Conservation (phyloP, 2,329 filamentous ascomycete species). For the Chalaropsis ovoidea region DNA sequence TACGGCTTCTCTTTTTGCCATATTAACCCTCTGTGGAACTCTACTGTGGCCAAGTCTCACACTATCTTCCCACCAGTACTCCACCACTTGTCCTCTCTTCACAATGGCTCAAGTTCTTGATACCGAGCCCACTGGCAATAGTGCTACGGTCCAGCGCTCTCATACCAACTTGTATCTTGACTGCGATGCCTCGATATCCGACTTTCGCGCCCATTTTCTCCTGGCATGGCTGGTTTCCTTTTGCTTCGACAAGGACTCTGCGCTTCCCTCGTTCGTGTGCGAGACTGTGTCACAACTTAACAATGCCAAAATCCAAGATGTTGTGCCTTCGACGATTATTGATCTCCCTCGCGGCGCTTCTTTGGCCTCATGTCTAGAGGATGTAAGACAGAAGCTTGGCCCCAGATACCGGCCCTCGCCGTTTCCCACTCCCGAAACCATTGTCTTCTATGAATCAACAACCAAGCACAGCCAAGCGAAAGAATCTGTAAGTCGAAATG, state of each 20-base stretch:
- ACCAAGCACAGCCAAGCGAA: slow-evolving; percentile 18
- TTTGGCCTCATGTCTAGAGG: slow-evolving; percentile 8
- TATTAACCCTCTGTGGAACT: too few relatives aligned
- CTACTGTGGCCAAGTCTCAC: neutral
- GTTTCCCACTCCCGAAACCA: slow-evolving; percentile 5
- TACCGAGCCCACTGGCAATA: slow-evolving; percentile 11
- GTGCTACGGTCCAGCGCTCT: slow-evolving; percentile 12
- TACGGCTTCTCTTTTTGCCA: too few relatives aligned
- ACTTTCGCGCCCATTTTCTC: slow-evolving; percentile 27
- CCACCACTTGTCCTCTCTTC: neutral
- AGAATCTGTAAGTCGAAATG: slow-evolving; percentile 17
- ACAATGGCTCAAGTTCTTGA: slow-evolving; percentile 23
- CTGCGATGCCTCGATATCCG: slow-evolving; percentile 14
- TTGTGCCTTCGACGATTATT: slow-evolving; percentile 22
- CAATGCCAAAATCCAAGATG: neutral
- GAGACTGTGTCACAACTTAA: slow-evolving; percentile 19
- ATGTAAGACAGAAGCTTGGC: neutral
- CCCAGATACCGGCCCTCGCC: neutral
- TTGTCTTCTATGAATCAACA: slow-evolving; percentile 22
- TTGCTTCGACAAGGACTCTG: slow-evolving; percentile 28
- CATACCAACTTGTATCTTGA: slow-evolving; percentile 6
- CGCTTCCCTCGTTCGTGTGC: slow-evolving; percentile 25
- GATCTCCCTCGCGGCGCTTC: slow-evolving; percentile 18
- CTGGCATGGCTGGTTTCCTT: slow-evolving; percentile 28
- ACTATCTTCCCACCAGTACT: neutral